Evolutionary conservation across 1,284 basidiomycete species (phyloP).

Genomic region (Mixia osmundae): DNA sequence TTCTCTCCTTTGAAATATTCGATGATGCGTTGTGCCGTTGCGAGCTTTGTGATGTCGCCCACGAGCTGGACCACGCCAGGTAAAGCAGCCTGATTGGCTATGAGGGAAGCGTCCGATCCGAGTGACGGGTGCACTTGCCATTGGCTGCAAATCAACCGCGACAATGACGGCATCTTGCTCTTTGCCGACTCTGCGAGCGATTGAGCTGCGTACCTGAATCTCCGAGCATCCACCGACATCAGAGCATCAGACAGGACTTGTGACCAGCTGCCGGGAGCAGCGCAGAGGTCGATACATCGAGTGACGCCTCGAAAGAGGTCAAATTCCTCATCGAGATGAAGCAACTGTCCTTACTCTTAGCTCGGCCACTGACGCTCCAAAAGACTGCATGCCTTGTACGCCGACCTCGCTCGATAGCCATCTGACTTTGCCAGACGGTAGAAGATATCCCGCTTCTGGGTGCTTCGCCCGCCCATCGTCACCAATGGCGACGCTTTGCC

Average conservation of each 20-base stretch:
- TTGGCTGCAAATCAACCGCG: conserved; percentile 33
- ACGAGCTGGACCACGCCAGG: conserved; percentile 29
- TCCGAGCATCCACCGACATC: neutral
- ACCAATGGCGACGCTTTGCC: no score
- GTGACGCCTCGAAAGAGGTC: conserved; percentile 15
- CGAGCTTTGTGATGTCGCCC: conserved; percentile 32
- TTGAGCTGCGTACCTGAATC: neutral
- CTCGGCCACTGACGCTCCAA: no score
- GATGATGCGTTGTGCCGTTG: conserved; percentile 29
- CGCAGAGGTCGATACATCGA: conserved; percentile 33
- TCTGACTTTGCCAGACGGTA: neutral
- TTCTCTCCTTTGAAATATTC: conserved; percentile 27
- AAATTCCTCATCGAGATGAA: conserved; percentile 30
- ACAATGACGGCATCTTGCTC: conserved; percentile 24
- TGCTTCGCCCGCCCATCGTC: no score
- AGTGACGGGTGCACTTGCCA: conserved; percentile 22
- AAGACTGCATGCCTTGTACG: no score
- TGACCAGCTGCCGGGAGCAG: conserved; percentile 26
- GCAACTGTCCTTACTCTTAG: no score
- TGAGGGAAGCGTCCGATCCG: neutral
- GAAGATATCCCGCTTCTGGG: neutral
- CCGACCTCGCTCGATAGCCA: conserved; percentile 1
- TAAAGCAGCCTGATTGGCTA: conserved; percentile 26
- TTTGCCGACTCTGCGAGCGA: conserved; percentile 7
- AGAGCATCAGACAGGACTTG: conserved; percentile 9